Percentiles rank a stretch among this genome's conserved stretches.
Conservation (phyloP, 2,329 filamentous ascomycete species). For the Cladophialophora exuberans region DNA sequence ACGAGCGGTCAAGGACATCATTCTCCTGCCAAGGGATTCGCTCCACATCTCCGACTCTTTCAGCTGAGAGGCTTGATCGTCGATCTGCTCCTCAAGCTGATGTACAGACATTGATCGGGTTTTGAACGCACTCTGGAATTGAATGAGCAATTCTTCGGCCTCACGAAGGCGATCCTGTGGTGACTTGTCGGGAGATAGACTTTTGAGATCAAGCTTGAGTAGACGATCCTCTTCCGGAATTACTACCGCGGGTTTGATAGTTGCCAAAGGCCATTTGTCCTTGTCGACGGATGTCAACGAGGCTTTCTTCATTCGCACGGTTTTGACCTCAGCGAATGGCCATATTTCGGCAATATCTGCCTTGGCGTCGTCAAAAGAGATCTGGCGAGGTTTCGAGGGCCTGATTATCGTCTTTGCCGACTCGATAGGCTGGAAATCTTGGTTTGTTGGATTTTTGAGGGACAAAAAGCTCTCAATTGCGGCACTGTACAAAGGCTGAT, state of each 20-base stretch:
- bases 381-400: not conserved
- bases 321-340: constrained; percentile 1
- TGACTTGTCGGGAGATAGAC: not conserved
- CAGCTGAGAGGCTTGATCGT: constrained; percentile 2
- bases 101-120: not conserved
- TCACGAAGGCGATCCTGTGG: not conserved
- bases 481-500: constrained; percentile 3
- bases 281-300: not conserved
- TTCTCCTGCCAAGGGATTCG: not conserved
- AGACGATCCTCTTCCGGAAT: not conserved
- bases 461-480: not conserved
- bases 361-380: constrained; percentile 1
- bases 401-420: not conserved
- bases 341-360: not conserved
- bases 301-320: not conserved
- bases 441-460: not conserved
- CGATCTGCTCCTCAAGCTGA: not conserved
- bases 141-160: not conserved
- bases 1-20: constrained; percentile 2
- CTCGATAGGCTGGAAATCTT: constrained; percentile 2
- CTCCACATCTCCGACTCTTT: constrained; percentile 1
- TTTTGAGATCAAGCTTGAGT: not conserved
- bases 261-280: constrained; percentile 1
- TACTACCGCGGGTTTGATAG: not conserved
- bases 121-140: not conserved